Base-by-base conservation (phyloP, 352 stramenopile genomes). In the Pythium scleroteichum region DNA sequence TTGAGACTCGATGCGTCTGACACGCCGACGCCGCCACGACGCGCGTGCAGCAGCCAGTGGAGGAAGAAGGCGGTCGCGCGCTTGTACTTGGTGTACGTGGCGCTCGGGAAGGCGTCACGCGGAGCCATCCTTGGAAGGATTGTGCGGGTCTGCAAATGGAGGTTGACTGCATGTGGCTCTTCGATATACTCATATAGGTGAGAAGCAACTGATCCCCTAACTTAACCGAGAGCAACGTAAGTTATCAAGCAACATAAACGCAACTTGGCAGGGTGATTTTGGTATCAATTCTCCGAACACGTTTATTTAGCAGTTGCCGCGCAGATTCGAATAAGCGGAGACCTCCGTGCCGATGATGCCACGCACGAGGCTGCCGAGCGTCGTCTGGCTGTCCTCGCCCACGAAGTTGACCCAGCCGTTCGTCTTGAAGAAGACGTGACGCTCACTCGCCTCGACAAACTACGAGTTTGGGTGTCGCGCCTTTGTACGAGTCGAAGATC, bases 401-500 rank as follows among this genome's bases (percentile, higher is more conserved):
- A 50, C 29, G 17, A 33, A 40, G 39, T 52, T 27, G 29, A 35
- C 29, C 29, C 29, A 35, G 38, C 50, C 38, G 52, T 29, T 41
- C 13, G 44, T 19, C 23, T 59, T 27, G 23, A 64, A 39, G 26
- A 64, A 64, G 3, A 64, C 47, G 47, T 64, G 56, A n/a, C 50
- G 35, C 23, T 16, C 19, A 27, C 56, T 26, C 2, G 5, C 5
- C 16, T 76, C 62, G 48, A 79, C 70, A 46, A 78, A 82, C 22
- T 71, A 76, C 41, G 68, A 64, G 57, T 50, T 53, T 59, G 52
- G 68, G 29, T 10, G 29, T 79, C 22, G 73, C 32, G 19, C 24
- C 52, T 47, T 74, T 62, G 59, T 87, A 77, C 33, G 65, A 56
- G 41, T 78, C 64, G 16, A 78, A 13, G 2, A 79, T 80, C 54